Evolutionary conservation across 495 filamentous ascomycete genomes (phyloP).

Genomic region (Recurvomyces mirabilis): DNA sequence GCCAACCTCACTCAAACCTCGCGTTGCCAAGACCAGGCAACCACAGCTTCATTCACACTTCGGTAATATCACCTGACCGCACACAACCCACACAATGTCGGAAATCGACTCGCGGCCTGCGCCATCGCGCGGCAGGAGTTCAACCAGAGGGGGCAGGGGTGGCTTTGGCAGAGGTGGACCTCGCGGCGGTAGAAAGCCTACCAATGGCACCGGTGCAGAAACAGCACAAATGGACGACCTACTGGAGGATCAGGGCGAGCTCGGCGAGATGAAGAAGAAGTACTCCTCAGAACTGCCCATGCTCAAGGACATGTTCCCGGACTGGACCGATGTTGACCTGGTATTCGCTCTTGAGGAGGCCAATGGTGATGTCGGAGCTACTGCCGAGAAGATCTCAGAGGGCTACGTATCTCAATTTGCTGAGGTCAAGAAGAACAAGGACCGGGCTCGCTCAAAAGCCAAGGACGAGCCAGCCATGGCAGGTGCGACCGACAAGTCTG

Average conservation of each 20-base stretch:
- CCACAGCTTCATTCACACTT: neutral
- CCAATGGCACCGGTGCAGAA: constrained; percentile 55
- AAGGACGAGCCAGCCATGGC: constrained; percentile 53
- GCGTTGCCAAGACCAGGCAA: neutral
- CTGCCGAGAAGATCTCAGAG: constrained; percentile 83
- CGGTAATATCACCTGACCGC: constrained; percentile 1
- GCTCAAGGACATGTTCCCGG: constrained; percentile 82
- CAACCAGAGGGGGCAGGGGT: constrained; percentile 71
- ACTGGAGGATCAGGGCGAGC: constrained; percentile 77
- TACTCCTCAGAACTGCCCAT: constrained; percentile 61
- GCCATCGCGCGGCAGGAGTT: constrained; percentile 69
- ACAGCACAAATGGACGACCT: constrained; percentile 36
- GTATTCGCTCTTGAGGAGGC: constrained; percentile 86
- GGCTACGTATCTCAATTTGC: constrained; percentile 88
- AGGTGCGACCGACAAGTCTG: constrained; percentile 31
- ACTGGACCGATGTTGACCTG: constrained; percentile 86
- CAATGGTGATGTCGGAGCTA: constrained; percentile 70
- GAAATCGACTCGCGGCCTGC: constrained; percentile 75
- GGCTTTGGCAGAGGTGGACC: constrained; percentile 63
- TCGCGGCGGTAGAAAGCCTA: constrained; percentile 47
- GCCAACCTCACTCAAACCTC: constrained; percentile 3
- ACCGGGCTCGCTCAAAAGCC: constrained; percentile 68
- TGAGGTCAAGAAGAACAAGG: constrained; percentile 82
- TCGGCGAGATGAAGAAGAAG: constrained; percentile 81
- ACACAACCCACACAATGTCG: constrained; percentile 55